Evolutionary conservation across 78 protist species (phyloP).

Genomic region (Planoprotostelium fungivorum): DNA sequence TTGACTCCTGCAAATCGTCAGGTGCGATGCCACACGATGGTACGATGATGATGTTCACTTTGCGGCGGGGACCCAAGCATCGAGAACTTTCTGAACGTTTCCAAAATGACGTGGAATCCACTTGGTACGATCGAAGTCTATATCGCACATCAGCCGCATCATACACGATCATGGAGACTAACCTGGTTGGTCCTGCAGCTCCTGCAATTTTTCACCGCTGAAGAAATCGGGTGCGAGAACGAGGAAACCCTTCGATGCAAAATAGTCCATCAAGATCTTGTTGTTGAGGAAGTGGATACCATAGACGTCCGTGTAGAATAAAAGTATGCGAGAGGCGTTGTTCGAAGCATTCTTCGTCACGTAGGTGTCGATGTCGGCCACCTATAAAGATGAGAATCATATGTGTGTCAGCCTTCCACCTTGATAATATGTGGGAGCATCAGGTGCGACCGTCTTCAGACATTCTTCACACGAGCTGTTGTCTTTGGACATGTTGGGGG

Average conservation of each 20-base stretch:
- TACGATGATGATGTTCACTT: background rate
- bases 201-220: background rate
- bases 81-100: background rate
- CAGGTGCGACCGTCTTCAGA: background rate
- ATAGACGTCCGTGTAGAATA: background rate
- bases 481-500: background rate
- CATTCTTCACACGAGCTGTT: background rate
- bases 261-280: background rate
- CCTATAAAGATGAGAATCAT: background rate
- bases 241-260: background rate
- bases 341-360: too few species aligned
- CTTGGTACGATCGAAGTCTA: too few species aligned
- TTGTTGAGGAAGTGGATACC: background rate
- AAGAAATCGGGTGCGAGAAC: background rate
- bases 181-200: background rate
- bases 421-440: background rate
- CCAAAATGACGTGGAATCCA: background rate
- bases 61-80: background rate
- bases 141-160: too few species aligned
- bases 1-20: background rate
- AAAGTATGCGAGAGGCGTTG: background rate
- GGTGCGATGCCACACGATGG: background rate
- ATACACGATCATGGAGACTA: too few species aligned
- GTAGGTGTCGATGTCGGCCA: background rate
- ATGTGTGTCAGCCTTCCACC: background rate